phyloP scores from a whole-genome alignment of 177 flowering plant species.

The Tripterygium wilfordii region DNA sequence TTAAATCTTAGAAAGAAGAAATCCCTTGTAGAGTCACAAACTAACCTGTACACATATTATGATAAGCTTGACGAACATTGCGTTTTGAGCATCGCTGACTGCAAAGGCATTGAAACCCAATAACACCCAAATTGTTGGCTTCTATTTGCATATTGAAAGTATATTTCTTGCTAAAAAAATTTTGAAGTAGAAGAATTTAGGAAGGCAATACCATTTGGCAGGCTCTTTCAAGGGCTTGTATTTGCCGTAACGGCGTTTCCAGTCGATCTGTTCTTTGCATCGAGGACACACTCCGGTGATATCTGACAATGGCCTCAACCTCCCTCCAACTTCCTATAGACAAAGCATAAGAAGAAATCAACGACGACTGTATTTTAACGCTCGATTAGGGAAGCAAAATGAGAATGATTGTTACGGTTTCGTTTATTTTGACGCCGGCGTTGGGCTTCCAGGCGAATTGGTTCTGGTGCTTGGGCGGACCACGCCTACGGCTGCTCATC shows the following conservation, averaged over 20 bases:
- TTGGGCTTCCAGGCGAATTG: constrained; percentile 75
- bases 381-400: neutral
- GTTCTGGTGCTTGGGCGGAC: constrained; percentile 88
- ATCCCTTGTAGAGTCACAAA: neutral
- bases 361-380: neutral
- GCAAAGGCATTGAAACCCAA: too few species aligned
- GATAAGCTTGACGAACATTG: constrained; percentile 84
- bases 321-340: constrained; percentile 81
- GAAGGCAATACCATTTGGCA: constrained; percentile 94
- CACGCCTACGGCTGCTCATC: constrained; percentile 44
- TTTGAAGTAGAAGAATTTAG: constrained; percentile 1
- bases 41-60: constrained; percentile 76
- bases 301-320: constrained; percentile 62
- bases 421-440: constrained; percentile 63
- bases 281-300: constrained; percentile 82
- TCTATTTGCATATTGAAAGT: too few species aligned
- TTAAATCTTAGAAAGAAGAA: constrained; percentile 1
- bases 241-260: constrained; percentile 96
- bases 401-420: constrained; percentile 41
- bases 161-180: too few species aligned
- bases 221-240: constrained; percentile 83
- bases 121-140: too few species aligned
- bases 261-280: constrained; percentile 85
- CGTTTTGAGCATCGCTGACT: constrained; percentile 82
- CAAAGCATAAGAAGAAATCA: too few species aligned